Evolutionary conservation across 1,139 yeast genomes (phyloP).

Genomic region (Debaryomyces nepalensis): DNA sequence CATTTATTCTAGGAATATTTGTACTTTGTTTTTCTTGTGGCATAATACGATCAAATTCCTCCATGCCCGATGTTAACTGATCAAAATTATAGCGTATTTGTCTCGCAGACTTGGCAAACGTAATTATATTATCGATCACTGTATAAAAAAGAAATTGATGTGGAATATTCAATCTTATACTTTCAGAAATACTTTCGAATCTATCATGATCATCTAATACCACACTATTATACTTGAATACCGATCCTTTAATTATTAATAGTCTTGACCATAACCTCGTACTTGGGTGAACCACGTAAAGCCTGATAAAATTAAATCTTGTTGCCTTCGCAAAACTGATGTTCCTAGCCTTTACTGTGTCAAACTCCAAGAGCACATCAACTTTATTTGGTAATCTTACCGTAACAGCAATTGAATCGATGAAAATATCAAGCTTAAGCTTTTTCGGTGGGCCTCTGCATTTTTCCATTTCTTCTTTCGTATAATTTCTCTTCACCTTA

Average conservation of each 20-base stretch:
- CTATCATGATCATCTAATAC: conserved; percentile 23
- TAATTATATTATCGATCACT: conserved; percentile 66
- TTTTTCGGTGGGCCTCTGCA: conserved; percentile 29
- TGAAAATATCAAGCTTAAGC: conserved; percentile 39
- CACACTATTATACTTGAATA: conserved; percentile 30
- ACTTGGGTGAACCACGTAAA: conserved; percentile 60
- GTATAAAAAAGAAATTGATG: conserved; percentile 68
- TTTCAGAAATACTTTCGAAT: conserved; percentile 30
- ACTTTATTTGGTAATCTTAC: conserved; percentile 55
- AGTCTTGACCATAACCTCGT: conserved; percentile 52
- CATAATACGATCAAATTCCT: conserved; percentile 41
- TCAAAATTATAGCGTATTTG: conserved; percentile 59
- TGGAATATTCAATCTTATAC: conserved; percentile 51
- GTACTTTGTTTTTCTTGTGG: conserved; percentile 39
- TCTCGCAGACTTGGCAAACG: conserved; percentile 60
- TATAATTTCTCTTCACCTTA: conserved; percentile 33
- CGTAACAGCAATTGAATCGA: conserved; percentile 49
- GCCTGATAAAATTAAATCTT: conserved; percentile 42
- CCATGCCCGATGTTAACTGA: conserved; percentile 40
- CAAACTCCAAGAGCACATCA: conserved; percentile 56
- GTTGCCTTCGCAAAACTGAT: conserved; percentile 34
- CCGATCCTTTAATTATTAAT: conserved; percentile 44
- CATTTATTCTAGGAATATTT: conserved; percentile 35
- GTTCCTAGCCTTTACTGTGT: conserved; percentile 37
- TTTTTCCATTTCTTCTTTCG: conserved; percentile 30